Conservation (phyloP, 768 basidiomycete genomes). For the Xerocomellus intermedius region DNA sequence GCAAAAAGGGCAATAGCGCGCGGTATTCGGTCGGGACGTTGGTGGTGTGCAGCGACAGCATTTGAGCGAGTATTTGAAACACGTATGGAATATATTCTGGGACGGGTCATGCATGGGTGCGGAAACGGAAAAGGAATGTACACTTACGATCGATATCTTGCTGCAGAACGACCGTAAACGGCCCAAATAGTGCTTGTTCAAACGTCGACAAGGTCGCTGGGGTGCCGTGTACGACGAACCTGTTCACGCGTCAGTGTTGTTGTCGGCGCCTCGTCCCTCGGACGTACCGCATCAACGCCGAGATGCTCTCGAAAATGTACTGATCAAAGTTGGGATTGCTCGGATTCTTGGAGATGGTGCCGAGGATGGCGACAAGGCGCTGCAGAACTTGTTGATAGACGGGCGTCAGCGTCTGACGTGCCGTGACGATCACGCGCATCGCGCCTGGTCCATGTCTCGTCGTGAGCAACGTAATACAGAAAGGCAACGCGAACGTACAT, state of each 20-base stretch:
- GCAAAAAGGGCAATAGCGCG: slow-evolving; percentile 73
- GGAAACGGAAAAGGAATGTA: background rate
- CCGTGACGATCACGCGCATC: slow-evolving; percentile 92
- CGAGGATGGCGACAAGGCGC: slow-evolving; percentile 80
- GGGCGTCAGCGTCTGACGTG: slow-evolving; percentile 72
- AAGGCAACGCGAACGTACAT: slow-evolving; percentile 49
- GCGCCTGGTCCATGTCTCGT: slow-evolving; percentile 53
- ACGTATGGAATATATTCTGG: slow-evolving; percentile 93
- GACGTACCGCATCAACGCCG: slow-evolving; percentile 81
- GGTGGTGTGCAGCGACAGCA: slow-evolving; percentile 76
- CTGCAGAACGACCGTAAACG: slow-evolving; percentile 84
- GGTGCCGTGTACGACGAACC: slow-evolving; percentile 77
- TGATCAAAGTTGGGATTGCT: slow-evolving; percentile 98
- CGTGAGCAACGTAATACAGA: slow-evolving; percentile 1
- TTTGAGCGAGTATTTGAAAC: slow-evolving; percentile 95
- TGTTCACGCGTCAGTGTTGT: slow-evolving; percentile 28
- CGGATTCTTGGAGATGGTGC: slow-evolving; percentile 90
- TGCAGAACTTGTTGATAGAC: slow-evolving; percentile 61
- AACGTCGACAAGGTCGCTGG: slow-evolving; percentile 68
- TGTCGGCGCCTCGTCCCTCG: background rate
- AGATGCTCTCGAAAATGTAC: slow-evolving; percentile 94
- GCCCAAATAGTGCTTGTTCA: slow-evolving; percentile 79
- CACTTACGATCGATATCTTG: slow-evolving; percentile 88
- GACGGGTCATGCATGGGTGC: background rate
- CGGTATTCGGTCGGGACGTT: slow-evolving; percentile 77